A percentile compares a stretch with the other conserved stretches of the same genome.
These are phyloP conservation scores for Picea engelmannii DNA, from an alignment of 83 land plant genomes.

Conservation along the genomic window DNA sequence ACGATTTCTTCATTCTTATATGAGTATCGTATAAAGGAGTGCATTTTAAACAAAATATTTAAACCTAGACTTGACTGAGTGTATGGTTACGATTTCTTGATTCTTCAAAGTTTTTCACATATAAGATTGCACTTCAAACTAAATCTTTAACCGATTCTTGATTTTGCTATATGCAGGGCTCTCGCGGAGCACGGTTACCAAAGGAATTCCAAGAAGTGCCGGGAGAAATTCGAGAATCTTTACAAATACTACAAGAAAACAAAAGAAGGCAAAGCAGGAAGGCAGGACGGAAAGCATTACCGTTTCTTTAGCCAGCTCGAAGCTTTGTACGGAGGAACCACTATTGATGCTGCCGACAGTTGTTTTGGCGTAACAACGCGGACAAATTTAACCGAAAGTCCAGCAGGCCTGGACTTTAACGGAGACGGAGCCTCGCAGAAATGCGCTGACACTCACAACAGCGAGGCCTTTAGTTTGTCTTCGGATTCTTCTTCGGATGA, in stretches of 20 bases:
- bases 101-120: background rate
- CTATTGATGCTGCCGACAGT: slow-evolving; percentile 14
- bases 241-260: slow-evolving; percentile 93
- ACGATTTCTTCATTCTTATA: background rate
- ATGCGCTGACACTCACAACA: too few relatives aligned
- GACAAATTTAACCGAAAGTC: background rate
- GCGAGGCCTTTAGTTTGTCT: too few relatives aligned
- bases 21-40: background rate
- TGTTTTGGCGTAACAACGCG: slow-evolving; percentile 1
- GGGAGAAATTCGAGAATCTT: too few relatives aligned
- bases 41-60: too few relatives aligned
- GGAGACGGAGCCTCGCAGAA: slow-evolving; percentile 11
- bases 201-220: slow-evolving; percentile 75
- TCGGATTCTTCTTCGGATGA: too few relatives aligned
- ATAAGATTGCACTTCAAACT: background rate
- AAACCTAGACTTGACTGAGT: background rate
- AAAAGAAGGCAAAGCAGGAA: slow-evolving; percentile 76
- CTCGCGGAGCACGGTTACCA: slow-evolving; percentile 74
- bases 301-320: slow-evolving; percentile 82
- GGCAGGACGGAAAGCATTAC: slow-evolving; percentile 84
- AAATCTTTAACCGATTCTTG: background rate
- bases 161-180: slow-evolving; percentile 34
- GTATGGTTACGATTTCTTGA: background rate
- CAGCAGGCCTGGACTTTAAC: slow-evolving; percentile 2
- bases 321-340: slow-evolving; percentile 66